Base-by-base conservation (phyloP, 2,329 filamentous ascomycete genomes). In the Botrytis aclada region DNA sequence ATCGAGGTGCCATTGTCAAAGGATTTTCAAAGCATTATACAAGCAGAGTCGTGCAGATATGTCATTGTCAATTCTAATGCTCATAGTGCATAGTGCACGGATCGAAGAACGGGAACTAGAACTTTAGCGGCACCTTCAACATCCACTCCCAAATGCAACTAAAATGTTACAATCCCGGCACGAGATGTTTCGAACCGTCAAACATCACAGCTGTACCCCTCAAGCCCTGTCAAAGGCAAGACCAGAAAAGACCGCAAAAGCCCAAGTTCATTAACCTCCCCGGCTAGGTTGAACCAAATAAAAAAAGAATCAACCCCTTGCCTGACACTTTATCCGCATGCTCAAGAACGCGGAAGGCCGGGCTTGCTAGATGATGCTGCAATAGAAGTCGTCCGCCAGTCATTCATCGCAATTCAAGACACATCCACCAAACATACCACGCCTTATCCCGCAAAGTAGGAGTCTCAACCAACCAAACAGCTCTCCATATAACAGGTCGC, bases 61-160 rank as follows among this genome's bases (percentile, higher is more conserved):
- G 58, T 61, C 58, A n/a, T 61, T 61, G 41, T 62, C 51, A n/a
- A 41, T 18, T 62, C 34, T n/a, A 61, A 39, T 65, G 62, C 62
- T n/a, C 37, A 25, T 66, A 69, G 54, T 70, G 39, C n/a, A 29
- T 43, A 43, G 67, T 61, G 67, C 67, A 70, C 67, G 67, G 67
- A 70, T 70, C 37, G 67, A 70, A 41, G n/a, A 37, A 41, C 39
- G 67, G 67, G 67, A 61, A 61, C 66, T 69, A 69, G 51, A 61
- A 61, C 51, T 61, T 61, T 41, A 61, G 67, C 60, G 54, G 37
- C 67, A 61, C 29, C 66, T 60, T 10, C 8, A 41, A 67, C 34
- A 56, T 29, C 60, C 60, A 32, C 34, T 62, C 4, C 22, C 16
- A 39, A 67, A 67, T 67, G 64, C 64, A 64, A 39, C 45, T 47